Percentiles rank a stretch among this genome's conserved stretches.
These are phyloP conservation scores for Chlorella sp. DNA, from an alignment of 139 green algal genomes.

Conservation along the genomic window DNA sequence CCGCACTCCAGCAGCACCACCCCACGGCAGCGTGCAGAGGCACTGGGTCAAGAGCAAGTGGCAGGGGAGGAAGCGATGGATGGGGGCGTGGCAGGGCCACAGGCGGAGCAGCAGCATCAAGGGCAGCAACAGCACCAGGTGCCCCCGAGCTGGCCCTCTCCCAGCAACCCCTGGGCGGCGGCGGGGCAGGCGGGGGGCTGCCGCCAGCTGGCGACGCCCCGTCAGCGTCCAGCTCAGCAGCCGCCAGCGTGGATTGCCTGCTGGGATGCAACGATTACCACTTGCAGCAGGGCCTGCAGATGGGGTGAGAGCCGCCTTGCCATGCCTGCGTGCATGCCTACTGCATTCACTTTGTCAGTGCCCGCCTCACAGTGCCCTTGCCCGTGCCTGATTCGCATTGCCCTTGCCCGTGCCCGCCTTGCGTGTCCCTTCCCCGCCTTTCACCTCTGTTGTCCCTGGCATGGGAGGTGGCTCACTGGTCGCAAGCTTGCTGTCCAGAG, in stretches of 20 bases:
- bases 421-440: too few species aligned
- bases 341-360: not conserved
- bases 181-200: not conserved
- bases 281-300: not conserved
- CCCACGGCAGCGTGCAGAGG: not conserved
- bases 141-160: not conserved
- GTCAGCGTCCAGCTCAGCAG: not conserved
- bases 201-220: not conserved
- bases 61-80: not conserved
- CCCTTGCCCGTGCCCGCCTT: not conserved
- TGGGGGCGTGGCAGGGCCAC: not conserved
- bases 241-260: not conserved
- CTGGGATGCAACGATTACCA: not conserved
- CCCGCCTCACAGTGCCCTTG: not conserved
- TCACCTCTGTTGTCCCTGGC: not conserved
- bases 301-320: slow-evolving; percentile 4
- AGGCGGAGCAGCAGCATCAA: not conserved
- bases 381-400: too few species aligned
- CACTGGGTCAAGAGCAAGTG: too few species aligned
- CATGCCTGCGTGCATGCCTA: not conserved
- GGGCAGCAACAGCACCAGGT: not conserved
- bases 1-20: not conserved
- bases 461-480: too few species aligned
- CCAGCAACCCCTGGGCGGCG: not conserved
- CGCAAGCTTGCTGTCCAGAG: too few species aligned